Base-by-base conservation (phyloP, 208 protist genomes). In the Angomonas ambiguus region DNA sequence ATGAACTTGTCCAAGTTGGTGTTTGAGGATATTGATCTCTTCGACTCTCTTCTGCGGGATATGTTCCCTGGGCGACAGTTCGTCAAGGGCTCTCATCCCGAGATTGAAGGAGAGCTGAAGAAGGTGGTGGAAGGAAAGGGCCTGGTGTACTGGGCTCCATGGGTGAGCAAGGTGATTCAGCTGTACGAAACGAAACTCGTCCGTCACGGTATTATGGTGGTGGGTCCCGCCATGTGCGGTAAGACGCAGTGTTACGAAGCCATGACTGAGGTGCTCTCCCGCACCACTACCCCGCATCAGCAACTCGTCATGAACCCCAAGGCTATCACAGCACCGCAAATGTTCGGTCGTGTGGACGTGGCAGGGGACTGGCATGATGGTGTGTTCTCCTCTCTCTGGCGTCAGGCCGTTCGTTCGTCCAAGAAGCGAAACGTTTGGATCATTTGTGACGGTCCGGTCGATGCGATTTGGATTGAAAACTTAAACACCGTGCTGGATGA, bases 401-500 rank as follows among this genome's bases (percentile, higher is more conserved):
- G 95, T 51, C 78, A 87, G 73, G 90, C 87, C 42, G 91, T 95
- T 53, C 77, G 83, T 45, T 88, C 78, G 67, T 85, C 88, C 28
- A 97, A 95, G 83, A 96, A 94, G 74, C 77, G 82, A 41, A 94
- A 97, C 79, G 81, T 96, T 56, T 97, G 97, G 97, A 94, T 99
- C 64, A 76, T 97, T 24, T 97, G 97, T 62, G 97, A 99, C 76
- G 98, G 98, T 4, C 97, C 97, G n/a, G 97, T 99, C 27, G 97
- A 99, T 81, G 95, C 97, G 30, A 98, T 99, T 73, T 99, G 97
- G 97, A 99, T 99, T 85, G 98, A 99, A 83, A 99, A 98, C 83
- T 79, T 99, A 16, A 99, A 99, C 83, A 98, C 98, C 1, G 98
- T 99, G 53, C 89, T 99, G 13, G 98, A 99, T 76, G 98, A 99